Conservation (phyloP, 352 stramenopile genomes). For the Pythium vanterpoolii region DNA sequence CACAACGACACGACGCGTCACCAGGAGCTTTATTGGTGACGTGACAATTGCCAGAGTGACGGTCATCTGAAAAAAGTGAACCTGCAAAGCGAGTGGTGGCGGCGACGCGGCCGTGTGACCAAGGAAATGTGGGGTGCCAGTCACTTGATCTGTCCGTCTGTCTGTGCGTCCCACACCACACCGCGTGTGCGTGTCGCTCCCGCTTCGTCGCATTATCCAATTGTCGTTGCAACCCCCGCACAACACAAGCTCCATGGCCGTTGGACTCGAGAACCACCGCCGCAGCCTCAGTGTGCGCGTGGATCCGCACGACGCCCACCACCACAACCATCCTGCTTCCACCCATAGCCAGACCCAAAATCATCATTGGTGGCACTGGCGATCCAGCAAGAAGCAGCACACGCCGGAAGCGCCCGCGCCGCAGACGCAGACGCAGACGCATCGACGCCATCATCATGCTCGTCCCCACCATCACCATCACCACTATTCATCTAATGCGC, state of each 20-base stretch:
- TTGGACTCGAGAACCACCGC: constrained; percentile 8
- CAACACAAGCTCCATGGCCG: constrained; percentile 6
- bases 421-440: not conserved
- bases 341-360: not conserved
- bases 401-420: not conserved
- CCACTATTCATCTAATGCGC: not conserved
- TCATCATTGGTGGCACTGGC: constrained; percentile 19
- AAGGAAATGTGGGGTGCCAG: not conserved
- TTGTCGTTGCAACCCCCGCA: not conserved
- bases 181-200: not conserved
- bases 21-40: too few species aligned
- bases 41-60: constrained; percentile 19
- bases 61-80: constrained; percentile 3
- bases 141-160: too few species aligned
- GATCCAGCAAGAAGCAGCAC: constrained; percentile 12
- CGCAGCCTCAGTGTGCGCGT: constrained; percentile 4
- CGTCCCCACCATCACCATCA: not conserved
- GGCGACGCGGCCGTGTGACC: not conserved
- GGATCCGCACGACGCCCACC: constrained; percentile 17
- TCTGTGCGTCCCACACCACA: too few species aligned
- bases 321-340: not conserved
- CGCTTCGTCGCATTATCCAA: constrained; percentile 18
- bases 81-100: constrained; percentile 10
- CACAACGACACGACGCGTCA: not conserved
- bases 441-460: not conserved